These are phyloP conservation scores for Ganoderma sinense DNA, from an alignment of 1,284 basidiomycete species.

Conservation along the genomic window DNA sequence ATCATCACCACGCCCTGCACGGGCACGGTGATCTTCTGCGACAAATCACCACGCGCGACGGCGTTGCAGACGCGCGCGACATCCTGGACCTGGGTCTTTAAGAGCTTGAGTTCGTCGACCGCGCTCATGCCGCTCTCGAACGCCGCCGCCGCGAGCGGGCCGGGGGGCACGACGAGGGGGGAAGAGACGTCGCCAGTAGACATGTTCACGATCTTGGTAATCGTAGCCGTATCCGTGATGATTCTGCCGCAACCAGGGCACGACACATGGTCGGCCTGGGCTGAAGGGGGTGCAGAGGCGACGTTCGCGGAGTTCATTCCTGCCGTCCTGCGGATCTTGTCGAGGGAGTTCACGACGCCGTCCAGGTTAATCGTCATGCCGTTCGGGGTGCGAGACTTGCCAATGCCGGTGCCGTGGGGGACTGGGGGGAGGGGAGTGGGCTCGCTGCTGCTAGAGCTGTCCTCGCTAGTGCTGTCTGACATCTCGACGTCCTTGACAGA, in stretches of 20 bases:
- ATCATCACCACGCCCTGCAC: constrained; percentile 98
- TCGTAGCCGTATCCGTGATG: constrained; percentile 48
- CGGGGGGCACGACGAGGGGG: constrained; percentile 60
- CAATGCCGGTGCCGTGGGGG: constrained; percentile 9
- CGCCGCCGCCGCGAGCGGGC: constrained; percentile 63
- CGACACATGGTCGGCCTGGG: constrained; percentile 46
- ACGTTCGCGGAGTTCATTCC: constrained; percentile 37
- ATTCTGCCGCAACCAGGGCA: constrained; percentile 60
- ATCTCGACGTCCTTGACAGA: constrained; percentile 39
- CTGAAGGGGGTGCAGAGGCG: constrained; percentile 51
- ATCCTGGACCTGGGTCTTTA: constrained; percentile 92
- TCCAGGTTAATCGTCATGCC: constrained; percentile 52
- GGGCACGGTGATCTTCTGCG: constrained; percentile 95
- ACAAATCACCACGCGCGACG: constrained; percentile 93
- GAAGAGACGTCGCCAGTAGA: constrained; percentile 45
- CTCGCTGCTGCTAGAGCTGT: constrained; percentile 24
- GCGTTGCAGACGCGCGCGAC: constrained; percentile 95
- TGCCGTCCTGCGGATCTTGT: constrained; percentile 36
- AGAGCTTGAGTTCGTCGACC: constrained; percentile 80
- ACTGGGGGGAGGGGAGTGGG: constrained; percentile 32
- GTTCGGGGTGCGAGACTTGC: constrained; percentile 36
- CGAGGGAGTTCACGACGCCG: constrained; percentile 48
- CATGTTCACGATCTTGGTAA: constrained; percentile 41
- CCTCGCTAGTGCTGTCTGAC: constrained; percentile 32
- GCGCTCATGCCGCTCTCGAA: constrained; percentile 72